phyloP scores from a whole-genome alignment of 1,139 yeast genomes.

The Ogataea hybrid region DNA sequence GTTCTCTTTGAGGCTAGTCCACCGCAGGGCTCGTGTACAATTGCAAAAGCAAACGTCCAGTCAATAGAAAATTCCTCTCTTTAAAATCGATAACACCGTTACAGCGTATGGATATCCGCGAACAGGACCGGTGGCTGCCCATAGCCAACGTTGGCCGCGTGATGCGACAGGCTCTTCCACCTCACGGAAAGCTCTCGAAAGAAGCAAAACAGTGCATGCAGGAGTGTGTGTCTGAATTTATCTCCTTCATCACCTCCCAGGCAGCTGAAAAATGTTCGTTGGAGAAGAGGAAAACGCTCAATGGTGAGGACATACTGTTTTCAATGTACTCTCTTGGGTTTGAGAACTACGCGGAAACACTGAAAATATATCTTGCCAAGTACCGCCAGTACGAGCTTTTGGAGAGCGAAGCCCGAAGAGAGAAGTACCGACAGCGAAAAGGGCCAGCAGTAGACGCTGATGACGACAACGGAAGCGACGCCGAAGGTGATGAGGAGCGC shows the following conservation, averaged over 20 bases:
- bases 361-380: conserved; percentile 76
- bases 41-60: neutral
- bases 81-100: conserved; percentile 10
- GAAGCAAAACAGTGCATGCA: conserved; percentile 97
- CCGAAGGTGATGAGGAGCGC: neutral
- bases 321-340: conserved; percentile 69
- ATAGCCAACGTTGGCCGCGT: conserved; percentile 67
- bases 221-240: conserved; percentile 93
- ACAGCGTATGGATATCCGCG: conserved; percentile 42
- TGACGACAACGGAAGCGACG: neutral
- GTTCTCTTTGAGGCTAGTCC: no score
- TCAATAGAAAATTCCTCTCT: neutral
- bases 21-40: no score
- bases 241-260: conserved; percentile 84
- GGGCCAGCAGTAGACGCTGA: conserved; percentile 11
- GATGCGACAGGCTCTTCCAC: conserved; percentile 87
- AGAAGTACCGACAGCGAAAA: conserved; percentile 21
- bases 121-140: conserved; percentile 77
- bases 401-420: conserved; percentile 22
- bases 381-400: conserved; percentile 57
- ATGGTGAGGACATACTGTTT: conserved; percentile 74
- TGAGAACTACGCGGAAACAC: conserved; percentile 78
- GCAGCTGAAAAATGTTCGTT: conserved; percentile 71
- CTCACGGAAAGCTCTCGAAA: conserved; percentile 86
- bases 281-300: conserved; percentile 75